Conservation (phyloP, 1,284 basidiomycete species). For the Apiotrichum sp. region DNA sequence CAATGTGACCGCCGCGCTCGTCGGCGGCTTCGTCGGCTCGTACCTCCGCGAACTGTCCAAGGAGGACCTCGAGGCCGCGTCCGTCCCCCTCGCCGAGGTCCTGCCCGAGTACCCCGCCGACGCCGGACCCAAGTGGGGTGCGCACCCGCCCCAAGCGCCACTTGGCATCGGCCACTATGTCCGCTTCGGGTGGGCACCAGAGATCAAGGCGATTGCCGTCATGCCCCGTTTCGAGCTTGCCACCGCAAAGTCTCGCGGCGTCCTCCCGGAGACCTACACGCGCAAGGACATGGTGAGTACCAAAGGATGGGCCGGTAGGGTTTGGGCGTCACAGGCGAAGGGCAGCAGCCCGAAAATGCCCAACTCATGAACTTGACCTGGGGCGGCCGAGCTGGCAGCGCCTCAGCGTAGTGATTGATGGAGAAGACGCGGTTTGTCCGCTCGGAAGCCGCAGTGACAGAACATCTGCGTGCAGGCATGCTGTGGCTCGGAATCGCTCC, state of each 20-base stretch:
- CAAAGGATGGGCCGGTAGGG: too few species aligned
- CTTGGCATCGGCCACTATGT: slow-evolving; percentile 91
- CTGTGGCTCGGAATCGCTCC: too few species aligned
- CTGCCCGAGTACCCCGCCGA: slow-evolving; percentile 93
- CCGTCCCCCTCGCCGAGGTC: slow-evolving; percentile 91
- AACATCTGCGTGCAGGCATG: too few species aligned
- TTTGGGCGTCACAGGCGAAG: too few species aligned
- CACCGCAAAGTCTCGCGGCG: slow-evolving; percentile 88
- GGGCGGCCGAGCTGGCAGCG: too few species aligned
- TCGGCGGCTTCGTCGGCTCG: slow-evolving; percentile 97
- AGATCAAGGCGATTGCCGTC: slow-evolving; percentile 89
- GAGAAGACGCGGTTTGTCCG: too few species aligned
- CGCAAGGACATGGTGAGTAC: slow-evolving; percentile 80
- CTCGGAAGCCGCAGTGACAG: too few species aligned
- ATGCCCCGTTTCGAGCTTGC: slow-evolving; percentile 94
- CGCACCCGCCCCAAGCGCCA: slow-evolving; percentile 80
- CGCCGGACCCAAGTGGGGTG: slow-evolving; percentile 84
- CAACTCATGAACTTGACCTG: too few species aligned
- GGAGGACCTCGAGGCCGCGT: slow-evolving; percentile 70
- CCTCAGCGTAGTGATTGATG: too few species aligned
- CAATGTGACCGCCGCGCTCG: slow-evolving; percentile 94
- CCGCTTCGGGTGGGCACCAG: slow-evolving; percentile 76
- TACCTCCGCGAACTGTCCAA: slow-evolving; percentile 78
- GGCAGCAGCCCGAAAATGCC: too few species aligned
- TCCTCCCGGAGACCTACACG: slow-evolving; percentile 75